phyloP scores from a whole-genome alignment of 164 flowering plant genomes.

The Tinospora cordifolia region DNA sequence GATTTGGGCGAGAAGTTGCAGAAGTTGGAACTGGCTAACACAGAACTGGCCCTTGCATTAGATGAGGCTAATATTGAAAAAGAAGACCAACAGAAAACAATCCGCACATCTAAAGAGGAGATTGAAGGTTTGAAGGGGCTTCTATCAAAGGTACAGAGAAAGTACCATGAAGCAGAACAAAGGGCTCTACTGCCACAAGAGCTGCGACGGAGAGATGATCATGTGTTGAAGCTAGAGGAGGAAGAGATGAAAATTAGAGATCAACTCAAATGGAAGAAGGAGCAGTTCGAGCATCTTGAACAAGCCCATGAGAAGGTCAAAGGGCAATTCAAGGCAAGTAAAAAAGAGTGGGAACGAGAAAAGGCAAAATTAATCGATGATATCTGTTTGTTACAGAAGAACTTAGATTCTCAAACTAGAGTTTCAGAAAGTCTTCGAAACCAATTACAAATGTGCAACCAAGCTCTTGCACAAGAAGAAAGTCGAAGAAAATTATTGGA shows the following conservation, averaged over 20 bases:
- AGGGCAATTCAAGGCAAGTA: slow-evolving; percentile 28
- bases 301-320: slow-evolving; percentile 48
- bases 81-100: slow-evolving; percentile 30
- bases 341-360: slow-evolving; percentile 51
- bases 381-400: slow-evolving; percentile 32
- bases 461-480: slow-evolving; percentile 57
- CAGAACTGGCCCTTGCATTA: slow-evolving; percentile 31
- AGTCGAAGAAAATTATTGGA: slow-evolving; percentile 48
- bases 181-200: slow-evolving; percentile 28
- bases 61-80: slow-evolving; percentile 37
- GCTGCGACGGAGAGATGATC: slow-evolving; percentile 33
- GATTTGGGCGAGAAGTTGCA: slow-evolving; percentile 29
- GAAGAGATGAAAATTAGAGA: slow-evolving; percentile 33
- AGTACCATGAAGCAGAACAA: slow-evolving; percentile 36
- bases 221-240: slow-evolving; percentile 33
- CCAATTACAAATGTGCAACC: slow-evolving; percentile 48
- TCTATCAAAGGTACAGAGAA: slow-evolving; percentile 29
- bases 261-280: slow-evolving; percentile 61
- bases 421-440: slow-evolving; percentile 31
- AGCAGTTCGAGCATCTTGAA: slow-evolving; percentile 57
- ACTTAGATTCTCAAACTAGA: slow-evolving; percentile 42
- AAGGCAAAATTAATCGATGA: slow-evolving; percentile 35
- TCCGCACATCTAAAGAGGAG: slow-evolving; percentile 26
- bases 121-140: slow-evolving; percentile 34
- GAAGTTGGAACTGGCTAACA: slow-evolving; percentile 36